Conservation (phyloP, 805 yeast species). For the Geotrichum ghanense region DNA sequence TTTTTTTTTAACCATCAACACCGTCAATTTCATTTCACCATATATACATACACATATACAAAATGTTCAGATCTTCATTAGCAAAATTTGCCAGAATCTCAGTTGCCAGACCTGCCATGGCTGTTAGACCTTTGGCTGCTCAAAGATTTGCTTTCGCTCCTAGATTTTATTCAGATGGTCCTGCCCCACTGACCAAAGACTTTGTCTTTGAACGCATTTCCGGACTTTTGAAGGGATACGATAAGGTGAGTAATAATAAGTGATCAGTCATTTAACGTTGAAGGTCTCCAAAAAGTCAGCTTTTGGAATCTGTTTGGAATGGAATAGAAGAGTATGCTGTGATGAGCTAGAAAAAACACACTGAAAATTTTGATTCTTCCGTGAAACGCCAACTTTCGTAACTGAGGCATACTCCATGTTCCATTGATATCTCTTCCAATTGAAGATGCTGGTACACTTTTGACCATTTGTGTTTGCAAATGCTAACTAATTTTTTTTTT, state of each 20-base stretch:
- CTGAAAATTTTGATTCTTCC: background rate
- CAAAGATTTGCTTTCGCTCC: conserved; percentile 4
- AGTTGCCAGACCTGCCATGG: conserved; percentile 1
- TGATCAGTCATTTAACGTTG: background rate
- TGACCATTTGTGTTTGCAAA: too few species aligned
- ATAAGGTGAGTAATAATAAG: conserved; percentile 43
- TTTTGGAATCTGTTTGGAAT: too few species aligned
- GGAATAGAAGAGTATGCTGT: too few species aligned
- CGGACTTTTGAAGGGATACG: conserved; percentile 59
- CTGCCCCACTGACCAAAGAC: conserved; percentile 53
- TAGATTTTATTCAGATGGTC: conserved; percentile 47
- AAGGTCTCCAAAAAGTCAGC: too few species aligned
- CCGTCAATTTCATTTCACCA: background rate
- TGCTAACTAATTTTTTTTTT: conserved; percentile 11
- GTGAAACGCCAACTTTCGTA: too few species aligned
- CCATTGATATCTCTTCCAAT: too few species aligned
- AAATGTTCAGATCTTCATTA: conserved; percentile 4
- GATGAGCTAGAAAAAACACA: conserved; percentile 1
- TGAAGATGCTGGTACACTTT: too few species aligned
- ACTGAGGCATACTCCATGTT: too few species aligned
- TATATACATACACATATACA: background rate
- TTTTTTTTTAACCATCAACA: background rate
- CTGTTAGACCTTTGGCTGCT: background rate
- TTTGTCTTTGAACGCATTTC: conserved; percentile 74
- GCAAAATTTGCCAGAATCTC: conserved; percentile 1